phyloP scores from a whole-genome alignment of 2,329 filamentous ascomycete genomes.

The Thielaviopsis ethacetica region DNA sequence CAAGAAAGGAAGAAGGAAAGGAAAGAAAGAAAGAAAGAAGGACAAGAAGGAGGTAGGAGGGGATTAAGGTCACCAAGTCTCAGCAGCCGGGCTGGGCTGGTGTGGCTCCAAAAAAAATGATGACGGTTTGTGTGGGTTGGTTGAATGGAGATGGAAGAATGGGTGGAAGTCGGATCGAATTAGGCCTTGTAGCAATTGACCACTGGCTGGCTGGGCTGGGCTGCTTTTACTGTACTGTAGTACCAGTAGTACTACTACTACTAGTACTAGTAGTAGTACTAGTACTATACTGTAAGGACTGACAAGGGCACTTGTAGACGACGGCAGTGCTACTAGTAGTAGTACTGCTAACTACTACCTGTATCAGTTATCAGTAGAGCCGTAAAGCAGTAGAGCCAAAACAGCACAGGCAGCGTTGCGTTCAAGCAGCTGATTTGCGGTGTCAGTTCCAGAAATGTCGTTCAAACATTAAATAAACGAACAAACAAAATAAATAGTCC shows the following conservation, averaged over 20 bases:
- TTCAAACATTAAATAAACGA: not conserved
- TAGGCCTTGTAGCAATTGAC: not conserved
- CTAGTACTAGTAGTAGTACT: too few species aligned
- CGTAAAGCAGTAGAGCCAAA: too few species aligned
- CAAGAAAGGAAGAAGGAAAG: not conserved
- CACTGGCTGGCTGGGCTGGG: not conserved
- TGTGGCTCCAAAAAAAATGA: slow-evolving; percentile 1
- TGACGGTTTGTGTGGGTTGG: not conserved
- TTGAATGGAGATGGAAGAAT: not conserved
- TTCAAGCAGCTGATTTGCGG: not conserved
- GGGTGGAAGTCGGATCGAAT: not conserved
- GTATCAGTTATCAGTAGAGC: too few species aligned
- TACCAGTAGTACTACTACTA: too few species aligned
- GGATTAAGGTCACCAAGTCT: slow-evolving; percentile 4
- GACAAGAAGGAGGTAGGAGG: slow-evolving; percentile 5
- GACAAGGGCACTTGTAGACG: too few species aligned
- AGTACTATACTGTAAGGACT: too few species aligned
- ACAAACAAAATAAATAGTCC: not conserved
- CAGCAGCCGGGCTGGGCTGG: not conserved
- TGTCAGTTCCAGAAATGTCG: not conserved
- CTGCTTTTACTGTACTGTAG: not conserved
- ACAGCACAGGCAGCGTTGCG: not conserved
- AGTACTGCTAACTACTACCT: too few species aligned
- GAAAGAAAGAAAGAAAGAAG: not conserved
- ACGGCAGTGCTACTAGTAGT: too few species aligned